These are phyloP conservation scores for Tuber magnatum DNA, from an alignment of 495 filamentous ascomycete genomes.

Conservation along the genomic window DNA sequence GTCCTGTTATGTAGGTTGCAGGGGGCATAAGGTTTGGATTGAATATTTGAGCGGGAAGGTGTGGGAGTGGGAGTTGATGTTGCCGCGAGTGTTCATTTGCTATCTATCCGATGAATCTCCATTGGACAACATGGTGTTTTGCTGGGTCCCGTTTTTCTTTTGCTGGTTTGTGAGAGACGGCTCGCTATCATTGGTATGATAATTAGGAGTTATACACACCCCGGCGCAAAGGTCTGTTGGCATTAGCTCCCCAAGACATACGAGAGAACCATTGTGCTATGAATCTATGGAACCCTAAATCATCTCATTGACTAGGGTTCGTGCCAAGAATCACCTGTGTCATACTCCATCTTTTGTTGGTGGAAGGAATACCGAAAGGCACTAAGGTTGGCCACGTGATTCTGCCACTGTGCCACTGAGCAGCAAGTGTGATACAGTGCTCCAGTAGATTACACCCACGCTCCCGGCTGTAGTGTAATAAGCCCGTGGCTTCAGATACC, in stretches of 20 bases:
- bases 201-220: not conserved
- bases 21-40: slow-evolving; percentile 4
- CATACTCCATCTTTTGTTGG: not conserved
- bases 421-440: not conserved
- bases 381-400: not conserved
- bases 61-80: not conserved
- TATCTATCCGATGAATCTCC: not conserved
- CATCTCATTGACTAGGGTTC: not conserved
- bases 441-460: not conserved
- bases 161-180: not conserved
- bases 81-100: too few species aligned
- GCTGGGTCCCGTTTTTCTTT: not conserved
- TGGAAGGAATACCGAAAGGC: not conserved
- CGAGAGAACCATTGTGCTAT: not conserved
- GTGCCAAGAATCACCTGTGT: not conserved
- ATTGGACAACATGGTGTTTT: not conserved
- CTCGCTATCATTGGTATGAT: not conserved
- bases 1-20: slow-evolving; percentile 57
- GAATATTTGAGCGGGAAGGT: not conserved
- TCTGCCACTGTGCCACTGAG: not conserved
- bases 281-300: not conserved
- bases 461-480: not conserved
- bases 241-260: not conserved
- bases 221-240: not conserved
- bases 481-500: not conserved